Base-by-base conservation (phyloP, 129 eudicot species). In the Flaveria linearis region DNA sequence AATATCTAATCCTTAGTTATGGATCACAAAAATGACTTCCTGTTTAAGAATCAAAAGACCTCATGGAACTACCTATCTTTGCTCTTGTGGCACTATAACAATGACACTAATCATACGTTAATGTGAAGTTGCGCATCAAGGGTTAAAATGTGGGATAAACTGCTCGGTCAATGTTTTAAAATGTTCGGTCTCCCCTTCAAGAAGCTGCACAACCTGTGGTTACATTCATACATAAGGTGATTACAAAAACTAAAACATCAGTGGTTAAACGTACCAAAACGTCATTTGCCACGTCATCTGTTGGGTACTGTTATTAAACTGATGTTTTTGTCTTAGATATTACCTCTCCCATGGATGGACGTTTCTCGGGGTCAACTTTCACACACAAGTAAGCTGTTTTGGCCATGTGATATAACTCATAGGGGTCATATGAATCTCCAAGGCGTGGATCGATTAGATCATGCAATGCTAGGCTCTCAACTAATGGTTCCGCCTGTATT, bases 261-360 rank as follows among this genome's bases (percentile, higher is more conserved):
- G 0, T 25, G 41, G 18, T 60, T 9, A 60, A 60, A 12, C 5
- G 39, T 57, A 20, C 64, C 30, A 57, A 22, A 16, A 60, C 41
- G 66, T 25, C 66, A 60, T 60, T 25, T 60, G 66, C 9, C 66
- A 60, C 2, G 41, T 60, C 7, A 25, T 23, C 7, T 9, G 12
- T 23, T 60, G 22, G 30, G 3, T 13, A 9, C 23, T 12, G 26
- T 56, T 16, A 25, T 36, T 36, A 36, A 33, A 36, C 41, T 1
- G 41, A 36, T 36, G 41, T 36, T 36, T 36, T 36, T 36, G 41
- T 36, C 18, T 3, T 62, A 13, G 11, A 30, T 66, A n/a, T 39
- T 79, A 90, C 96, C 93, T 86, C 93, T 65, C 86, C 92, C 93
- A 90, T 90, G 39, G 96, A 90, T 22, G 93, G 93, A 41, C 96